Evolutionary conservation across 257 asterid genomes (phyloP), one percentile per base, ranked within the genome.

Genomic region (Gentiana macrophylla): DNA sequence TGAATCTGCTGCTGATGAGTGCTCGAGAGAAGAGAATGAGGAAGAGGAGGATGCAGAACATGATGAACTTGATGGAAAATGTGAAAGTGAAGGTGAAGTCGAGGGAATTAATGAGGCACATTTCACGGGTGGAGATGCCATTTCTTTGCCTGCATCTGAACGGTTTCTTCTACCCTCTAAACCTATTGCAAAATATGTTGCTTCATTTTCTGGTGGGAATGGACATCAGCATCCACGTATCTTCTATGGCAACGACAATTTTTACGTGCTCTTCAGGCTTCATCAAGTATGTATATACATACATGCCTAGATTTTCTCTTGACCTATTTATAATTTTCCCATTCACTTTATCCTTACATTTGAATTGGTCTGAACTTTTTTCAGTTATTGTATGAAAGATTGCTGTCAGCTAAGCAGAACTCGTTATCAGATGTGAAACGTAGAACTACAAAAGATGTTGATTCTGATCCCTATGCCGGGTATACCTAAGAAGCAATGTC

Each of bases 51-150:
- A 75, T 41, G 86, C 71, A 53, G 94, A 79, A 53, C 93, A 72
- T 55, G 96, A 82, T 57, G 94, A 79, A 37, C 61, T 75, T 62
- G 93, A 92, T 68, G 89, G 83, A 43, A 86, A 88, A 80, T 94
- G 76, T 35, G 99, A 83, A 83, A 84, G 96, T 77, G 99, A 89
- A 74, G 94, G 91, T 68, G 99, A 93, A 68, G 97, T 81, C 1
- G 99, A 85, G 67, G 84, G 79, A 58, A 77, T 68, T 24, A 69
- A 81, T 70, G 98, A 83, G 69, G 83, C 84, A 67, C 94, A 78
- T 59, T 73, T 51, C 60, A 75, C 62, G 67, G 83, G 82, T 50
- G 86, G 77, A 56, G 95, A 84, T 62, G 80, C 82, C 61, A 62
- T 72, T 49, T 70, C 62, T 1, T 47, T 78, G 55, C 89, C 85